phyloP scores from a whole-genome alignment of 345 rosid genomes.

The Citropsis articulata region DNA sequence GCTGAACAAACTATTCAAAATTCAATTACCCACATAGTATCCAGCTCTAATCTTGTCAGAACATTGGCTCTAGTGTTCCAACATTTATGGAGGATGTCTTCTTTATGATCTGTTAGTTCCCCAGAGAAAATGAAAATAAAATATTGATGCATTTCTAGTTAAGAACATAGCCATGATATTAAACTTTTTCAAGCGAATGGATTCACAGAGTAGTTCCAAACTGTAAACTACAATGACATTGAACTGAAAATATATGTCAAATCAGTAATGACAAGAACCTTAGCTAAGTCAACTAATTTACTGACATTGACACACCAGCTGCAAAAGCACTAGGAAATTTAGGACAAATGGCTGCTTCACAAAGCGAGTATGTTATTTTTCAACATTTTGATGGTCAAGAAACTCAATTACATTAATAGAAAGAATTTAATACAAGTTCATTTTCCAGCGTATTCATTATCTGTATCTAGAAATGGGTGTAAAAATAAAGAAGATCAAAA shows the following conservation, averaged over 20 bases:
- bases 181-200: neutral
- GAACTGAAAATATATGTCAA: neutral
- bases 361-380: neutral
- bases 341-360: neutral
- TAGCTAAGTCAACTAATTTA: neutral
- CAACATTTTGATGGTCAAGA: neutral
- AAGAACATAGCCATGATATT: neutral
- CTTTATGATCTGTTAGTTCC: neutral
- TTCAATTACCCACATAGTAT: neutral
- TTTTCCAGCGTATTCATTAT: neutral
- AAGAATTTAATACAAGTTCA: neutral
- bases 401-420: neutral
- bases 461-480: neutral
- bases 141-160: neutral
- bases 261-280: neutral
- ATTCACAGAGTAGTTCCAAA: neutral
- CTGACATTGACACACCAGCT: neutral
- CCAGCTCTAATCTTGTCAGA: neutral
- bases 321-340: neutral
- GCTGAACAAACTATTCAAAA: neutral
- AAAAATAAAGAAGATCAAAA: conserved; percentile 1
- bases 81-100: neutral
- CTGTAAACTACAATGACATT: neutral
- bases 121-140: neutral
- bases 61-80: neutral